These are phyloP conservation scores for Colletotrichum lentis DNA, from an alignment of 2,329 filamentous ascomycete genomes.

Conservation along the genomic window DNA sequence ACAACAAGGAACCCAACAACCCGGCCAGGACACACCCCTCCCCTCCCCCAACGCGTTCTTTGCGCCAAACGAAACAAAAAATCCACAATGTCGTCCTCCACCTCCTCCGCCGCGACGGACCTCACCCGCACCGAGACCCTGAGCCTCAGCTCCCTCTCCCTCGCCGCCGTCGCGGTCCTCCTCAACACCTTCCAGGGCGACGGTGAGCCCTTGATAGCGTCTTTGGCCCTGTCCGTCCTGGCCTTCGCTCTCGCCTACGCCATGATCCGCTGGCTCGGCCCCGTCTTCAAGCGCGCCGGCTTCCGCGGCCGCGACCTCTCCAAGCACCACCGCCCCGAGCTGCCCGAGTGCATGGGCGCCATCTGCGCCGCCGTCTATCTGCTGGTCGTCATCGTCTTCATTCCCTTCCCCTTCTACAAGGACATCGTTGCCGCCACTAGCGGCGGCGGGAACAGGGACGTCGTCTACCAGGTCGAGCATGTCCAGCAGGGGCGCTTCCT, in stretches of 20 bases:
- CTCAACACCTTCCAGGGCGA: slow-evolving; percentile 83
- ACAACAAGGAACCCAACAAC: slow-evolving; percentile 3
- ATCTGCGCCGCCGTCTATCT: slow-evolving; percentile 93
- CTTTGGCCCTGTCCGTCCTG: slow-evolving; percentile 83
- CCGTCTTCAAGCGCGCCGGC: slow-evolving; percentile 86
- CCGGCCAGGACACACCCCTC: background rate
- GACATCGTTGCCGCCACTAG: slow-evolving; percentile 96
- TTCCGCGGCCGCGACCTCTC: slow-evolving; percentile 90
- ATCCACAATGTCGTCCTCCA: slow-evolving; percentile 42
- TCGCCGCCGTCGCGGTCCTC: slow-evolving; percentile 76
- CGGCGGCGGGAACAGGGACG: slow-evolving; percentile 89
- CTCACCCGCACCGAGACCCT: slow-evolving; percentile 64
- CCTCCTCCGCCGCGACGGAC: slow-evolving; percentile 45
- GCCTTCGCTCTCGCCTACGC: slow-evolving; percentile 84
- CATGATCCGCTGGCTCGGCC: slow-evolving; percentile 92
- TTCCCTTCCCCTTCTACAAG: slow-evolving; percentile 97
- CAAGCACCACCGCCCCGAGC: slow-evolving; percentile 73
- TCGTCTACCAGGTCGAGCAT: slow-evolving; percentile 76
- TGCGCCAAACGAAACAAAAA: background rate
- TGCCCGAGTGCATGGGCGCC: slow-evolving; percentile 96
- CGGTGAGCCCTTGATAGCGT: slow-evolving; percentile 88
- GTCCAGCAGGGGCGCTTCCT: slow-evolving; percentile 85
- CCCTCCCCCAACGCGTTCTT: background rate
- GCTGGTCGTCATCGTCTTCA: slow-evolving; percentile 86
- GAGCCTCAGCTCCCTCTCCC: slow-evolving; percentile 68